Percentiles rank a stretch among this genome's conserved stretches.
These are phyloP conservation scores for Aspergillus terreus DNA, from an alignment of 2,329 filamentous ascomycete species.

Conservation along the genomic window DNA sequence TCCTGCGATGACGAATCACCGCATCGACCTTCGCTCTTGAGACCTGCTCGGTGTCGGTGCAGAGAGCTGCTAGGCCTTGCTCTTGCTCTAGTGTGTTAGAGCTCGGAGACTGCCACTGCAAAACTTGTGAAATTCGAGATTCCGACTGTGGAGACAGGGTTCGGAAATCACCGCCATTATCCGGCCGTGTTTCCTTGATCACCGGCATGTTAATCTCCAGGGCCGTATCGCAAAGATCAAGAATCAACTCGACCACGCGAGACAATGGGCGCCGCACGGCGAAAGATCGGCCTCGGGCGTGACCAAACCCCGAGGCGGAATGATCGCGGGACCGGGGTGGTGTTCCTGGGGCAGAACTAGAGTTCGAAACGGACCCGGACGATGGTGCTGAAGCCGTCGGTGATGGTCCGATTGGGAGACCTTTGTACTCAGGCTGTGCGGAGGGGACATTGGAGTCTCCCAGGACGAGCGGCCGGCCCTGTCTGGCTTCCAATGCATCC, in stretches of 20 bases:
- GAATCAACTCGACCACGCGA: conserved; percentile 87
- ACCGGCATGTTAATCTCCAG: conserved; percentile 92
- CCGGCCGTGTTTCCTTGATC: conserved; percentile 74
- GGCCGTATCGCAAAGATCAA: conserved; percentile 93
- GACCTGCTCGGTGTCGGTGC: conserved; percentile 80
- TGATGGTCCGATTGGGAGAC: conserved; percentile 74
- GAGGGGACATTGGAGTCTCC: conserved; percentile 48
- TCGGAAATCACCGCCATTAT: conserved; percentile 69
- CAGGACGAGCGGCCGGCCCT: conserved; percentile 37
- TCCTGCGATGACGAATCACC: conserved; percentile 83
- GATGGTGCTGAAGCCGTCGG: conserved; percentile 65
- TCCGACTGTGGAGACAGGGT: conserved; percentile 96
- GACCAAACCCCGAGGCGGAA: conserved; percentile 66
- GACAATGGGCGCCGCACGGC: conserved; percentile 84
- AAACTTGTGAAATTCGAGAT: conserved; percentile 85
- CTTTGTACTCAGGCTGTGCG: conserved; percentile 78
- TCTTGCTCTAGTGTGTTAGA: conserved; percentile 90
- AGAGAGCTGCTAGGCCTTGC: conserved; percentile 81
- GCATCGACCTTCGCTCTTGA: conserved; percentile 89
- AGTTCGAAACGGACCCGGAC: conserved; percentile 66
- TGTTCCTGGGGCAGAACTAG: conserved; percentile 65
- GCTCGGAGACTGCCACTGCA: conserved; percentile 95
- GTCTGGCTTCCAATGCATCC: conserved; percentile 75
- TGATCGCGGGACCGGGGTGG: conserved; percentile 65
- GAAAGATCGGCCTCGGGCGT: conserved; percentile 79